Base-by-base conservation (phyloP, 1,139 yeast genomes). In the Blastobotrys buckinghamii region DNA sequence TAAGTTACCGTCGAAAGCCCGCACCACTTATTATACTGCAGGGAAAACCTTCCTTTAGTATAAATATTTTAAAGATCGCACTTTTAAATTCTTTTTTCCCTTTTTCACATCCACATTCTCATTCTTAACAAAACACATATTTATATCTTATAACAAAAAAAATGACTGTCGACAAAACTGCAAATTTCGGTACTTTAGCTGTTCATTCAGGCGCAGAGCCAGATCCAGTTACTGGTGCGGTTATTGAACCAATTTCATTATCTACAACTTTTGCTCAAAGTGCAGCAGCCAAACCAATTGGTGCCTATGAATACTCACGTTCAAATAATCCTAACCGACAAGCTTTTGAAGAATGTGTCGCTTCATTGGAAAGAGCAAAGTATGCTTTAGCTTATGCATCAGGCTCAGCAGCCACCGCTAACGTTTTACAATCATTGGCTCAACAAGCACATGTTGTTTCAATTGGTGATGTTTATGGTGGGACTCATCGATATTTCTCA, bases 391-490 rank as follows among this genome's bases (percentile, higher is more conserved):
- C 92, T 15, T 82, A 85, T 67, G 72, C 87, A 42, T 85, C 95
- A 19, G 96, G 96, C 49, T 83, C 90, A 47, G 95, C 96, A 50
- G 78, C 90, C 56, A 85, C 95, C 48, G 89, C 94, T 33, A 77
- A 83, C 59, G 75, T 88, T 45, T 70, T 86, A 58, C 95, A 86
- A 69, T 76, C 85, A 39, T 73, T 87, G 60, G 83, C 88, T 42
- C 76, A 78, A 56, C 84, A 83, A 50, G 75, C 86, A 48, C 95
- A 86, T 62, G 84, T 84, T 46, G 75, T 87, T 48, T 81, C 92
- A 47, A 82, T 87, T 61, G 92, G 88, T 59, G 96, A 88, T 62
- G 95, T 88, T 44, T 88, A 88, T 69, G 96, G 96, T 55, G 96
- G 96, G 62, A 87, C 96, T 53, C 94, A 87, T 73, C 77, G 96